Evolutionary conservation across 345 rosid species (phyloP), one percentile per base, ranked within the genome.

Genomic region (Balakata baccata): DNA sequence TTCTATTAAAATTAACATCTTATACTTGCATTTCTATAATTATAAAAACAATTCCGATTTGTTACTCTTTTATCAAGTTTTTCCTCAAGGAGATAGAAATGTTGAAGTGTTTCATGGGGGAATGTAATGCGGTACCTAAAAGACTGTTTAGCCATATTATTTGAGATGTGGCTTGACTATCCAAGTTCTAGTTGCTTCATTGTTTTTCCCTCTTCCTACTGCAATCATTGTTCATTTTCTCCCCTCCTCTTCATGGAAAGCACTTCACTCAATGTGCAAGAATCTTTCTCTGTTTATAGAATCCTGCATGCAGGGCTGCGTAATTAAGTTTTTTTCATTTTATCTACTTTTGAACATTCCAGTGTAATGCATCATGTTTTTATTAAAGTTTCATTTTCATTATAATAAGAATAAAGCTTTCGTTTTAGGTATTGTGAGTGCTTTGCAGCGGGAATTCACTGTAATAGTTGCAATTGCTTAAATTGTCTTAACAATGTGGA

Each of bases 351-450:
- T 46, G 10, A 47, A 51, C 14, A 45, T 38, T 29, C 20, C 22
- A 22, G 16, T 43, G 6, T 41, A n/a, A 22, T 46, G 52, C 16
- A 43, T 66, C 56, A 6, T 22, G 34, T 22, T 12, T 66, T 66
- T 64, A 9, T 5, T 64, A 17, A 14, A 34, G 20, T 3, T 70
- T 70, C 22, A 6, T 68, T 8, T 69, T 63, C 23, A 13, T 18
- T 45, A 46, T 65, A 22, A 22, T 10, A 69, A 49, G 25, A 37
- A 47, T 23, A 20, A 69, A 39, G 20, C 57, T n/a, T 71, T 73
- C 37, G 39, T 80, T 23, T 74, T 51, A 94, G 98, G 91, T 92
- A 92, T 75, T 92, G 98, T 47, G 96, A 92, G 78, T 94, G 97
- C 86, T 94, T 92, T 84, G 86, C 96, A 52, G 81, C 90, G 18